Percentiles rank a stretch among this genome's conserved stretches.
Conservation (phyloP, 2,329 filamentous ascomycete species). For the Fusarium oxysporum region DNA sequence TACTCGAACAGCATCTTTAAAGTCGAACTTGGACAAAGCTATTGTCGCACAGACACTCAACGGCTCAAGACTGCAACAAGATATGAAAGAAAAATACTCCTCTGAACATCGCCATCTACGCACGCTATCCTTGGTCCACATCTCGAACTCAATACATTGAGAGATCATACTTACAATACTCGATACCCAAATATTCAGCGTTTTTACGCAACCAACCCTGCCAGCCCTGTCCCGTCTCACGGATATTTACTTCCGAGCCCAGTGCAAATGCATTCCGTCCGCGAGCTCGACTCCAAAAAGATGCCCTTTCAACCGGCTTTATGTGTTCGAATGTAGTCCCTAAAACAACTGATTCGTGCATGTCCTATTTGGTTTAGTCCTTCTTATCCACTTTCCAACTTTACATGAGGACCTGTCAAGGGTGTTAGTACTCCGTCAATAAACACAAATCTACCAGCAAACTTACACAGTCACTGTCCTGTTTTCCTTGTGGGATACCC, state of each 20-base stretch:
- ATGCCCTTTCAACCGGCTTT: constrained; percentile 25
- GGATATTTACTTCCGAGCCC: constrained; percentile 20
- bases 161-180: constrained; percentile 26
- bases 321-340: constrained; percentile 16
- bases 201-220: constrained; percentile 17
- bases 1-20: neutral
- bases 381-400: neutral
- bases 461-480: constrained; percentile 91
- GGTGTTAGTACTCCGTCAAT: neutral
- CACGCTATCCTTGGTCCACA: constrained; percentile 10
- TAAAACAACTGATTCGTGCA: constrained; percentile 6
- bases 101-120: constrained; percentile 5
- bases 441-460: neutral
- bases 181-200: constrained; percentile 27
- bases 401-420: constrained; percentile 46
- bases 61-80: neutral
- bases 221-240: constrained; percentile 9
- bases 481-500: constrained; percentile 88
- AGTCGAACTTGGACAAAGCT: neutral
- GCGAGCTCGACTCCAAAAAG: constrained; percentile 34
- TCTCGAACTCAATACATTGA: constrained; percentile 27
- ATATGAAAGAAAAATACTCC: neutral
- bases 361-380: neutral
- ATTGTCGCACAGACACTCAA: neutral
- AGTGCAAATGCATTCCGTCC: constrained; percentile 35